These are phyloP conservation scores for Cadophora luteo-olivacea DNA, from an alignment of 2,329 filamentous ascomycete genomes.

Conservation along the genomic window DNA sequence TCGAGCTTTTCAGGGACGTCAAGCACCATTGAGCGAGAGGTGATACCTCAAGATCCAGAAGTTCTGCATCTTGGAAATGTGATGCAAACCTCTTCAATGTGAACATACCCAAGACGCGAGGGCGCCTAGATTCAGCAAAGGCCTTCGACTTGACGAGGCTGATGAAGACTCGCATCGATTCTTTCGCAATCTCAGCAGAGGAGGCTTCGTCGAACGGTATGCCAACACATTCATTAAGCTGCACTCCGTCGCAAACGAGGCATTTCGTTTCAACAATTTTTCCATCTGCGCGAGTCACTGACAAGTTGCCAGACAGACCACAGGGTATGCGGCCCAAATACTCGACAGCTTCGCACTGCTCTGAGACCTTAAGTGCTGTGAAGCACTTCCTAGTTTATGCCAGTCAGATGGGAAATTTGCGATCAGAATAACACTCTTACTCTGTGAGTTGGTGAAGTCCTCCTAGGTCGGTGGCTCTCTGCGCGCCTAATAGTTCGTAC, in stretches of 20 bases:
- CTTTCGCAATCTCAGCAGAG: slow-evolving; percentile 42
- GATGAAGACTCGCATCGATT: slow-evolving; percentile 53
- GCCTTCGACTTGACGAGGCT: slow-evolving; percentile 50
- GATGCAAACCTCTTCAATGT: slow-evolving; percentile 71
- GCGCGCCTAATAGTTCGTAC: slow-evolving; percentile 46
- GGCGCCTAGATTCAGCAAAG: slow-evolving; percentile 62
- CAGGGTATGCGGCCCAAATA: slow-evolving; percentile 64
- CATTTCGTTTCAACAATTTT: slow-evolving; percentile 40
- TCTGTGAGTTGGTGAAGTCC: slow-evolving; percentile 51
- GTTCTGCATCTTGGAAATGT: slow-evolving; percentile 65
- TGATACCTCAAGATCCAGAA: slow-evolving; percentile 73
- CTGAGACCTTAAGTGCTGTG: slow-evolving; percentile 52
- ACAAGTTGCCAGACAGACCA: slow-evolving; percentile 56
- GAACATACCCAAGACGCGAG: slow-evolving; percentile 74
- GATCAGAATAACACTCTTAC: slow-evolving; percentile 51
- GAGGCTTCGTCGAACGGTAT: slow-evolving; percentile 26
- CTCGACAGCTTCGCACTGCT: slow-evolving; percentile 60
- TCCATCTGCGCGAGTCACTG: slow-evolving; percentile 37
- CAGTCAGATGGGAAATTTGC: background rate
- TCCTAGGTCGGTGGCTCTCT: slow-evolving; percentile 46
- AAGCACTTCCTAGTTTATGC: slow-evolving; percentile 49
- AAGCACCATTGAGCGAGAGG: slow-evolving; percentile 80
- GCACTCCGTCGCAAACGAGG: slow-evolving; percentile 40
- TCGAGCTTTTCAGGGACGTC: slow-evolving; percentile 79
- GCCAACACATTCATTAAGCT: slow-evolving; percentile 25